Base-by-base conservation (phyloP, 1,284 basidiomycete genomes). In the Wallemia mellicola region DNA sequence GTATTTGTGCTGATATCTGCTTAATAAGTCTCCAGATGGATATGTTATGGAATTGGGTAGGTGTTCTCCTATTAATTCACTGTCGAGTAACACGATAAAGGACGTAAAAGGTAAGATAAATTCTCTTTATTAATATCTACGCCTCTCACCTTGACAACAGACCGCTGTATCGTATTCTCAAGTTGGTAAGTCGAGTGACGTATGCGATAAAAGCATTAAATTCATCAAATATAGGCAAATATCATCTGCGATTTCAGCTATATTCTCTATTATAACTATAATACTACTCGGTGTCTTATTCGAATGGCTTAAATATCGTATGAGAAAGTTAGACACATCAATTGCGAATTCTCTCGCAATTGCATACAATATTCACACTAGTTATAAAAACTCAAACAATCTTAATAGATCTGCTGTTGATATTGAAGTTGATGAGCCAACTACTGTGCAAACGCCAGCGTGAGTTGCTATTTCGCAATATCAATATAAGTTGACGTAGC, bases 221-320 rank as follows among this genome's bases (percentile, higher is more conserved):
- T n/a, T n/a, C n/a, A n/a, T n/a, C n/a, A n/a, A n/a, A n/a, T 73
- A 74, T 61, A 83, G 82, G 82, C 82, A 83, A 70, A 77, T 85
- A 64, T 71, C 67, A 63, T 76, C 78, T n/a, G 71, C 68, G 60
- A 61, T 70, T 60, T 67, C 70, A 28, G 82, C 85, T 66, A 64
- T 78, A 61, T 63, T 80, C 62, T 83, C 81, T 24, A 79, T 76
- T 67, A 57, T 79, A 61, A 74, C 71, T 61, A 79, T 86, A 68
- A 72, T 79, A 61, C 70, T 70, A 19, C 74, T 85, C 30, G 77
- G 80, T 59, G 70, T 82, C n/a, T 70, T 79, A 63, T 84, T 79
- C 68, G 83, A 85, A 66, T 84, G 81, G 68, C 74, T 85, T 57
- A 77, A 81, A 60, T 72, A 73, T 56, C 74, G 79, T 63, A 77